Evolutionary conservation across 2,329 filamentous ascomycete species (phyloP).

Genomic region (Ascomycota sp.): DNA sequence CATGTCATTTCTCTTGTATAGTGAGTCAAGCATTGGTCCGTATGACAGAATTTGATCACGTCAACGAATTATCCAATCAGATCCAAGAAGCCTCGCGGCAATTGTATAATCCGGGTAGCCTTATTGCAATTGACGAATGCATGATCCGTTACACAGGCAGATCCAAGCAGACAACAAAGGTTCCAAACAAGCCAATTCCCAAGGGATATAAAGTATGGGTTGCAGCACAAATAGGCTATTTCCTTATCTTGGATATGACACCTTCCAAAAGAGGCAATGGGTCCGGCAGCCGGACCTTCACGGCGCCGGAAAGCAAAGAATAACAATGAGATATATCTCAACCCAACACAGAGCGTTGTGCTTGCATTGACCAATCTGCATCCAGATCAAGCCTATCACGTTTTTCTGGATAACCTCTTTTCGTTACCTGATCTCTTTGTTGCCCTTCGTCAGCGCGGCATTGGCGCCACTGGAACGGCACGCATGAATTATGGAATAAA

Average conservation of each 20-base stretch:
- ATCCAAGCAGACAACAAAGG: background rate
- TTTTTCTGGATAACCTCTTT: no score
- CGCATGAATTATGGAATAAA: background rate
- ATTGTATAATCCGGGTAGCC: no score
- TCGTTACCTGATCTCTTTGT: background rate
- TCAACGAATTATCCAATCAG: no score
- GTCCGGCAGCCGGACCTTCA: background rate
- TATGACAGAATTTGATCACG: no score
- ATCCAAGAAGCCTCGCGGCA: no score
- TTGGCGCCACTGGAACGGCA: background rate
- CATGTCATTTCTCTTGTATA: no score
- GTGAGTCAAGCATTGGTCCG: no score
- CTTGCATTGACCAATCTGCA: no score
- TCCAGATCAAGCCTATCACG: no score
- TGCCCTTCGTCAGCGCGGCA: background rate
- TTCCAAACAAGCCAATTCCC: background rate
- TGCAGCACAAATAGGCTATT: background rate
- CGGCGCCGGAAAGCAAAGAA: no score
- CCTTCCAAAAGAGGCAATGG: background rate
- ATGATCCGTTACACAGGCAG: background rate
- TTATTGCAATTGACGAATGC: background rate
- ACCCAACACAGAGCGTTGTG: no score
- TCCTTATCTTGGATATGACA: background rate
- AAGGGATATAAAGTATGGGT: background rate
- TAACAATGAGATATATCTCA: background rate